A percentile compares a stretch with the other conserved stretches of the same genome.
Conservation (phyloP, 192 early-diverging fungal genomes). For the Allomyces arbusculus region DNA sequence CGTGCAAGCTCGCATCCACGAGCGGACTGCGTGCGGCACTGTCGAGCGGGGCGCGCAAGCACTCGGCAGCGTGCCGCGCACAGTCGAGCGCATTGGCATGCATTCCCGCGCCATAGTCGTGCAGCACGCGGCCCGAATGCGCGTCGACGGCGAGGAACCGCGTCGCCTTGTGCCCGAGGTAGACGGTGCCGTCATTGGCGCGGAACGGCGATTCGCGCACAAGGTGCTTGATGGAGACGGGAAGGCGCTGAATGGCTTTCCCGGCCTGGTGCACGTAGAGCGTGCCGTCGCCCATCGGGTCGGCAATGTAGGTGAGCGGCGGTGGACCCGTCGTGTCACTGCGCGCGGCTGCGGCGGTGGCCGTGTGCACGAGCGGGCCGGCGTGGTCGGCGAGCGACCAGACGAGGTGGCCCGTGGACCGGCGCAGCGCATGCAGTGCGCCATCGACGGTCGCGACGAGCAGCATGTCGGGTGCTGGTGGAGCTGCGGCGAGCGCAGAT, state of each 20-base stretch:
- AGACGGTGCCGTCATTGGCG: conserved; percentile 27
- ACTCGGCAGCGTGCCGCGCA: background rate
- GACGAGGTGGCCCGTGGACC: conserved; percentile 23
- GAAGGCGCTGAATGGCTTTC: conserved; percentile 37
- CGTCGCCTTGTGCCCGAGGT: conserved; percentile 44
- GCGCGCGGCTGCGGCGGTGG: conserved; percentile 9
- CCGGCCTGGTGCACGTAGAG: conserved; percentile 37
- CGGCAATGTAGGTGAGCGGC: conserved; percentile 40
- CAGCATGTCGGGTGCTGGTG: conserved; percentile 11
- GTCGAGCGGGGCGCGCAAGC: too few relatives aligned
- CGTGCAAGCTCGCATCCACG: conserved; percentile 17
- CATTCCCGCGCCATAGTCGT: conserved; percentile 28
- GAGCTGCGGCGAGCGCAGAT: conserved; percentile 3
- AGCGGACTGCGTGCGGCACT: conserved; percentile 5
- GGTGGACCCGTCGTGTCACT: conserved; percentile 8
- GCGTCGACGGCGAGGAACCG: conserved; percentile 51
- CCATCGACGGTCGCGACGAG: conserved; percentile 60
- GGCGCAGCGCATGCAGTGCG: conserved; percentile 39
- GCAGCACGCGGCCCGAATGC: conserved; percentile 33
- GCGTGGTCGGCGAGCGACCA: conserved; percentile 32
- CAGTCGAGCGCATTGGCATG: conserved; percentile 5
- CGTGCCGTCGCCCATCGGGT: conserved; percentile 45
- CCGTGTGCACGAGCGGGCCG: conserved; percentile 25
- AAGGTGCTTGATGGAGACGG: conserved; percentile 45
- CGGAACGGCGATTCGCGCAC: conserved; percentile 36